A percentile compares a stretch with the other conserved stretches of the same genome.
These are phyloP conservation scores for Anthostomella pinea DNA, from an alignment of 2,329 filamentous ascomycete genomes.

Conservation along the genomic window DNA sequence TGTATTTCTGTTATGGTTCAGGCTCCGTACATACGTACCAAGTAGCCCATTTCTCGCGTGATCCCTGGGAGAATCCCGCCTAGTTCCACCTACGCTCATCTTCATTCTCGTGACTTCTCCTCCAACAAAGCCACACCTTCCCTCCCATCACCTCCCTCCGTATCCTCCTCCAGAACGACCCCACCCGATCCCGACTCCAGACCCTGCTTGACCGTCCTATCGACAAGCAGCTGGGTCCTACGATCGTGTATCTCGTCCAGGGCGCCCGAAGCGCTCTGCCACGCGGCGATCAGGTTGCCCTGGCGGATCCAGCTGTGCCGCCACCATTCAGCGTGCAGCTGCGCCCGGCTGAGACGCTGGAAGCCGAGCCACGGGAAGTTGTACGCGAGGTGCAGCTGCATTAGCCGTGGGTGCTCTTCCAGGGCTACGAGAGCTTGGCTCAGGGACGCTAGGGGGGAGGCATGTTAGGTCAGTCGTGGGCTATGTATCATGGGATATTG, in stretches of 20 bases:
- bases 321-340: slow-evolving; percentile 13
- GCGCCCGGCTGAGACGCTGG: slow-evolving; percentile 6
- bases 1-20: too few species aligned
- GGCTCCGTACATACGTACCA: too few species aligned
- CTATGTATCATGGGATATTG: neutral
- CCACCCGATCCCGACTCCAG: too few species aligned
- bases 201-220: too few species aligned
- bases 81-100: too few species aligned
- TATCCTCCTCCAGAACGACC: too few species aligned
- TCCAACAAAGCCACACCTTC: too few species aligned
- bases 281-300: slow-evolving; percentile 19
- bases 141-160: too few species aligned
- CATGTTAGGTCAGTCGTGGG: neutral
- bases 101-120: too few species aligned
- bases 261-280: slow-evolving; percentile 18
- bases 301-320: slow-evolving; percentile 11
- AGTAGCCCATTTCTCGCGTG: too few species aligned
- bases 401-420: slow-evolving; percentile 17
- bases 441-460: slow-evolving; percentile 3
- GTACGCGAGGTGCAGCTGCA: slow-evolving; percentile 19
- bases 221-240: slow-evolving; percentile 13
- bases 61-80: too few species aligned
- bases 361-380: slow-evolving; percentile 19
- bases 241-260: slow-evolving; percentile 21
- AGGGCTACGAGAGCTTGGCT: slow-evolving; percentile 14